Base-by-base conservation (phyloP, 306 rosid genomes). In the Astragalus glycyphyllos region DNA sequence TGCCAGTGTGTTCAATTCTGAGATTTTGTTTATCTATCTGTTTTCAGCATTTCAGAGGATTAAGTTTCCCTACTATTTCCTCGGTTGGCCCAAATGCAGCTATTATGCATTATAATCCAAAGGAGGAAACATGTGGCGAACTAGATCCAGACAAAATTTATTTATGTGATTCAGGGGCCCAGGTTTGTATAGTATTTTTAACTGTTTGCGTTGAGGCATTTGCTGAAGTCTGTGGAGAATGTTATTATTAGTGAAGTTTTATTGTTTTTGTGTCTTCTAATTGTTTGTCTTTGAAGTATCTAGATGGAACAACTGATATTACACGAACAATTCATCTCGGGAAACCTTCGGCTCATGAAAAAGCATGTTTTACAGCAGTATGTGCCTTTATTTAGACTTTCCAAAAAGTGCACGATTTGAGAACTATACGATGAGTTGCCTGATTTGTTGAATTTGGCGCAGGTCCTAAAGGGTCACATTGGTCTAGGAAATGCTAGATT, bases 31-130 rank as follows among this genome's bases (percentile, higher is more conserved):
- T 17, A 42, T 55, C 44, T 61, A 12, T 49, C 41, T 54, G 37
- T 75, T 74, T 79, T 71, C 96, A 95, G 99, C 75, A 84, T 72
- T 95, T 95, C 80, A 89, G 87, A 82, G 99, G 99, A 84, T 79
- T 89, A 69, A 91, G 99, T 81, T 95, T 95, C 77, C 97, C 97
- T 40, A 91, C 97, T 57, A 95, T 95, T 83, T 95, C 99, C 32
- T 89, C 97, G 3, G 96, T 95, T 68, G 99, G 99, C 34, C 82
- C 99, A 82, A 95, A 95, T 91, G 99, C 97, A 5, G 99, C 99
- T 14, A 89, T 95, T 68, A 91, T 91, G 55, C 99, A 91, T 84
- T 95, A 95, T 83, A 58, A 69, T 37, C 96, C 99, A 50, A 46
- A 74, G 44, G 84, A 87, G 72, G 97, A 86, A 69, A 84, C 96